phyloP scores from a whole-genome alignment of 179 eudicot genomes.

The Heliamphora ciliata region DNA sequence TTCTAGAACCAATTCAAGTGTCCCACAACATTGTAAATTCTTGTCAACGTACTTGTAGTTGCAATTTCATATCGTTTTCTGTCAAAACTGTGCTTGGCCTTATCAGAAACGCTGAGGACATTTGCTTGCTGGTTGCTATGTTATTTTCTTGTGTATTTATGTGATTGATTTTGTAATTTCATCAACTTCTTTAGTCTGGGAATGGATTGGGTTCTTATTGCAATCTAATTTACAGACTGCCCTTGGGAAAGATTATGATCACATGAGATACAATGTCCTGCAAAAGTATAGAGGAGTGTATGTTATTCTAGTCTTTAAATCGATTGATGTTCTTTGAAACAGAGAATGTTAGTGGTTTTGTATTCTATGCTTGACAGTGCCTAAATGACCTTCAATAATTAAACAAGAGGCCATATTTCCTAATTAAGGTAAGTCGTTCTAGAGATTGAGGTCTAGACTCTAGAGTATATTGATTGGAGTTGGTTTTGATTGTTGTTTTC shows the following conservation, averaged over 20 bases:
- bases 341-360: not conserved
- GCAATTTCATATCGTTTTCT: not conserved
- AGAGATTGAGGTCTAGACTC: not conserved
- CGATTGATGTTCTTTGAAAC: not conserved
- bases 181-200: not conserved
- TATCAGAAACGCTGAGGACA: not conserved
- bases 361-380: not conserved
- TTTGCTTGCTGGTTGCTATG: not conserved
- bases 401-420: not conserved
- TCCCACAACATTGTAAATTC: slow-evolving; percentile 71
- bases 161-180: not conserved
- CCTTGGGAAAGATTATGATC: not conserved
- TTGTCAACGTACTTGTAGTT: slow-evolving; percentile 10
- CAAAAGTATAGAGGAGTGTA: not conserved
- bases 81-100: not conserved
- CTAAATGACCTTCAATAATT: not conserved
- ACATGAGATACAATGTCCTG: not conserved
- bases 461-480: not conserved
- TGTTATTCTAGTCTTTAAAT: not conserved
- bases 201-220: not conserved
- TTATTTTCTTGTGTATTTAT: not conserved
- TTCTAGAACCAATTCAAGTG: slow-evolving; percentile 42
- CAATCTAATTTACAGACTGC: not conserved
- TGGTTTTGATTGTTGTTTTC: not conserved
- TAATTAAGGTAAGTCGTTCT: not conserved